A percentile compares a stretch with the other conserved stretches of the same genome.
phyloP scores from a whole-genome alignment of 106 monocot species.

The Hemerocallis citrina region DNA sequence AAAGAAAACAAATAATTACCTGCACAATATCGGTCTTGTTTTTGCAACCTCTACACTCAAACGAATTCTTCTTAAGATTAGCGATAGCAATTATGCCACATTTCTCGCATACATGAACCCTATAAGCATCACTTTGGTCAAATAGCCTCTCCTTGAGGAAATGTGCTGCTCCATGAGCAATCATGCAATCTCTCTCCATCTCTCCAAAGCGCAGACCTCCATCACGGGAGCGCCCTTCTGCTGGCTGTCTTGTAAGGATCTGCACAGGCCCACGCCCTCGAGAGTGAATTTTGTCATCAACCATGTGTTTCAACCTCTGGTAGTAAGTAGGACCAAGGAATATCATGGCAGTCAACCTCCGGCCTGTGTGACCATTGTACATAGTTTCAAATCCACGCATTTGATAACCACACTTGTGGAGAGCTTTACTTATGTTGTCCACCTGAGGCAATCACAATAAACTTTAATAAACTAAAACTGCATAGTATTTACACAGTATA shows the following conservation, averaged over 20 bases:
- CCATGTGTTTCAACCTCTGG: slow-evolving; percentile 97
- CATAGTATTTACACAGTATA: no score
- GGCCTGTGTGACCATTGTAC: slow-evolving; percentile 98
- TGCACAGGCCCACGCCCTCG: slow-evolving; percentile 96
- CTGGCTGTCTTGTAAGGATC: slow-evolving; percentile 93
- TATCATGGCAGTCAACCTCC: slow-evolving; percentile 86
- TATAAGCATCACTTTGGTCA: slow-evolving; percentile 95
- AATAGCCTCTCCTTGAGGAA: slow-evolving; percentile 92
- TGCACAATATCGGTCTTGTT: slow-evolving; percentile 99
- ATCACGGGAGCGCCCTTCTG: slow-evolving; percentile 93
- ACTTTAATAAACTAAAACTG: no score
- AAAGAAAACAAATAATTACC: slow-evolving; percentile 22
- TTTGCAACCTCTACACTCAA: slow-evolving; percentile 96
- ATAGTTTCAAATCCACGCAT: slow-evolving; percentile 99
- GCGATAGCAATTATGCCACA: slow-evolving; percentile 93
- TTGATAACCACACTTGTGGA: slow-evolving; percentile 98
- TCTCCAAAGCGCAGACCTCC: slow-evolving; percentile 97
- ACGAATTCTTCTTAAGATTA: slow-evolving; percentile 91
- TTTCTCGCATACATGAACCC: slow-evolving; percentile 95
- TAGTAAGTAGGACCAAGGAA: slow-evolving; percentile 99
- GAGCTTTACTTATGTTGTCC: slow-evolving; percentile 96
- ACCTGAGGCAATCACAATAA: slow-evolving; percentile 45
- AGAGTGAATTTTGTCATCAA: slow-evolving; percentile 99
- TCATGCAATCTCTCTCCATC: slow-evolving; percentile 99
- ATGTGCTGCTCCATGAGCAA: slow-evolving; percentile 95